phyloP scores from a whole-genome alignment of 179 eudicot genomes.

The Heliamphora pulchella region DNA sequence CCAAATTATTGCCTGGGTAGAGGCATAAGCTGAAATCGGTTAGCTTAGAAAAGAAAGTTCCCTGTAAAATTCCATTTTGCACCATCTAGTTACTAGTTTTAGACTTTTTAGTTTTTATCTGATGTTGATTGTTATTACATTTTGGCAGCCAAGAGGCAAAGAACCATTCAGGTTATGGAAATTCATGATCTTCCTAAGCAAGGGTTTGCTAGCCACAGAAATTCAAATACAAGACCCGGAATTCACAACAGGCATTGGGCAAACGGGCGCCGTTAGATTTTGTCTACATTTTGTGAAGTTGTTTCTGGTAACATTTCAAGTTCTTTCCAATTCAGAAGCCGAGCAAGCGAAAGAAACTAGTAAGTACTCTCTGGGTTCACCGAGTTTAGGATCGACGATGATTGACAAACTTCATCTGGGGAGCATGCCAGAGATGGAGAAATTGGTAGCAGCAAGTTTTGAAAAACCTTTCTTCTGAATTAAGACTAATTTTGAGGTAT shows the following conservation, averaged over 20 bases:
- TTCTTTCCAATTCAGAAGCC: neutral
- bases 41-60: neutral
- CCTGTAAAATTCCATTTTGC: neutral
- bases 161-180: conserved; percentile 88
- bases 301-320: neutral
- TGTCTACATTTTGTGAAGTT: neutral
- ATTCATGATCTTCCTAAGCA: conserved; percentile 79
- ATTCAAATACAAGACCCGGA: conserved; percentile 51
- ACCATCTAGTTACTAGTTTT: neutral
- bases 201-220: conserved; percentile 39
- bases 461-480: neutral
- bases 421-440: conserved; percentile 3
- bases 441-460: too few relatives aligned
- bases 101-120: neutral
- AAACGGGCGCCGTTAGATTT: conserved; percentile 49
- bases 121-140: conserved; percentile 10
- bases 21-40: neutral
- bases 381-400: neutral
- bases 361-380: neutral
- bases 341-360: neutral
- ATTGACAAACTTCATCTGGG: neutral
- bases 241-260: conserved; percentile 54
- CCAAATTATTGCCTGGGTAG: neutral
- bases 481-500: neutral
- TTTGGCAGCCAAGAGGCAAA: conserved; percentile 72